Evolutionary conservation across 805 yeast genomes (phyloP), one percentile per base, ranked within the genome.

Genomic region (Wickerhamiella cacticola): DNA sequence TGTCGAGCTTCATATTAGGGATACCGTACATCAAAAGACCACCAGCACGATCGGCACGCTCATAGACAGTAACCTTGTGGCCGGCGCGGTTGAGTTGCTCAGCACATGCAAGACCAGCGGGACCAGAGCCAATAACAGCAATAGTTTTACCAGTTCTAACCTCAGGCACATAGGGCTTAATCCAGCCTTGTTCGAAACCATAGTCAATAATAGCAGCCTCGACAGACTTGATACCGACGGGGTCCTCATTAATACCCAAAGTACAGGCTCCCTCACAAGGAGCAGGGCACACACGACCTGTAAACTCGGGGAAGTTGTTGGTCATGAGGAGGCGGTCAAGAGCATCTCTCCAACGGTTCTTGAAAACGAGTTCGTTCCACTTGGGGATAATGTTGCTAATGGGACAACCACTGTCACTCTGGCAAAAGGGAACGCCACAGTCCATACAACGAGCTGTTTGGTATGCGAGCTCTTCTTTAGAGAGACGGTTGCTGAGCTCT

Each of bases 401-500:
- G 47, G 98, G 98, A 71, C 98, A 89, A 51, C 98, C 98, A 39
- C 95, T 83, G 66, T 89, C 97, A 42, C 95, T 82, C 61, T 89
- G 94, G 73, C 98, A 89, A 78, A 89, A 89, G 50, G 98, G 98
- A 58, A 92, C 94, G 72, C 98, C 98, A 73, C 98, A 89, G 68
- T 89, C 97, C 95, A 92, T 89, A 75, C 98, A 89, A 67, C 98
- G 79, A 13, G 97, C 96, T 50, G 97, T 84, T 71, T 89, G 96
- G 63, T 74, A 76, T 63, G 79, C 76, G 60, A 89, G 80, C 56
- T 92, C 97, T 46, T 82, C 87, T 67, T 84, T 82, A 49, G 86
- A 71, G 57, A 89, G 72, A 48, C 95, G 77, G 12, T 77, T 68
- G 10, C 94, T 79, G 64, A 89, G 74, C 68, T 89, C 97, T 55